Base-by-base conservation (phyloP, 306 rosid genomes). In the Dalbergia cochinchinensis region DNA sequence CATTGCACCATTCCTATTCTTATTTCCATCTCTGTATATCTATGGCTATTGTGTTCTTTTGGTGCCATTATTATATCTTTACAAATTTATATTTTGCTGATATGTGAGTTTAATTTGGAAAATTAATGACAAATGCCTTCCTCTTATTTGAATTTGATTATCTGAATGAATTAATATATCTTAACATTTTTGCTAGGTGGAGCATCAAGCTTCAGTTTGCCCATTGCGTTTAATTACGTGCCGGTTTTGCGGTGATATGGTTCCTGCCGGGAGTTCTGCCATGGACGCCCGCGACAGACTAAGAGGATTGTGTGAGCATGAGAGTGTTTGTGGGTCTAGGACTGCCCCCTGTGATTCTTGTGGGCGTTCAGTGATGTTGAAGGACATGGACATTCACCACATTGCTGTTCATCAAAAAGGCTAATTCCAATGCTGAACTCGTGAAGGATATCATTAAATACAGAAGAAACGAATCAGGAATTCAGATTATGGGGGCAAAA, bases 241-340 rank as follows among this genome's bases (percentile, higher is more conserved):
- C 82, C 88, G 89, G 71, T 95, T 95, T 65, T 95, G 99, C 37
- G 99, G 99, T 59, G 99, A 95, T 80, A 93, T 93, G 99, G 99
- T 95, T 85, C 97, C 83, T 82, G 99, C 98, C 2, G 99, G 99
- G 83, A 92, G 79, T 66, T 87, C 92, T 31, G 90, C 98, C 1
- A 53, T 84, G 54, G 97, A 95, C 60, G 88, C 76, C 11, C 94
- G 99, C 47, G 99, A 95, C 76, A 86, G 86, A 86, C 7, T 95
- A 58, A 89, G 96, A 86, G 99, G 99, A 19, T 86, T 95, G 76
- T 84, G 88, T 31, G 97, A 93, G 87, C 99, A 95, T n/a, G 99
- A 95, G 86, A 93, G 99, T 69, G 6, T 90, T 18, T 95, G 99
- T 64, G 99, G 99, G 50, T 95, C 99, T 0, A 89, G 99, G 83